Percentiles rank a stretch among this genome's conserved stretches.
Conservation (phyloP, 129 eudicot species). For the carrot (Daucus carota) region DH1_v3.0 NC_030381.2:27978001-27978500, state of each 20-base stretch:
- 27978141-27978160: slow-evolving; percentile 46
- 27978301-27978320: slow-evolving; percentile 52
- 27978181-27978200: slow-evolving; percentile 70
- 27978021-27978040: slow-evolving; percentile 64
- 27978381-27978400: slow-evolving; percentile 74
- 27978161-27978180: slow-evolving; percentile 55
- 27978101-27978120: slow-evolving; percentile 74
- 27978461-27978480: slow-evolving; percentile 67
- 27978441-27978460: slow-evolving; percentile 83
- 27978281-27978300: slow-evolving; percentile 56
- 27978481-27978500: slow-evolving; percentile 92
- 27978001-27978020: slow-evolving; percentile 97
- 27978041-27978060: slow-evolving; percentile 88
- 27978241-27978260: slow-evolving; percentile 82
- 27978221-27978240: slow-evolving; percentile 78
- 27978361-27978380: slow-evolving; percentile 68
- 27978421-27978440: slow-evolving; percentile 74
- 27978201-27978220: slow-evolving; percentile 61
- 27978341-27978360: slow-evolving; percentile 80
- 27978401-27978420: slow-evolving; percentile 71
- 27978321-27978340: slow-evolving; percentile 64
- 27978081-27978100: slow-evolving; percentile 38
- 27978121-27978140: slow-evolving; percentile 72
- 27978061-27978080: slow-evolving; percentile 65
- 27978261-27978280: slow-evolving; percentile 75